These are phyloP conservation scores for Phytophthora rubi DNA, from an alignment of 352 stramenopile species.

Conservation along the genomic window DNA sequence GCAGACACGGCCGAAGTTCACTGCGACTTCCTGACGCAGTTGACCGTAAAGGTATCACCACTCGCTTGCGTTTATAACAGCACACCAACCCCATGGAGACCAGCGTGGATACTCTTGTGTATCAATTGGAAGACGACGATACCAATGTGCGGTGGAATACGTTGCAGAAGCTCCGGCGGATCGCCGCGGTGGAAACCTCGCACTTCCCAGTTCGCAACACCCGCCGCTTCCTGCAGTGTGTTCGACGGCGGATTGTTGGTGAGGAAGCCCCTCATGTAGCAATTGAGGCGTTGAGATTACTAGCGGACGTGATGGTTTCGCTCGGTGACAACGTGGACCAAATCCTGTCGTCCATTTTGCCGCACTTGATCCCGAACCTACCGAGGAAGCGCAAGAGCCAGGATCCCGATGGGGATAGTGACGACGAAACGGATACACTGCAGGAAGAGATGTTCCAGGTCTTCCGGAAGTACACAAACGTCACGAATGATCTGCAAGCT, in stretches of 20 bases:
- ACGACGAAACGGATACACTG: conserved; percentile 27
- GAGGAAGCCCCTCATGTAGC: conserved; percentile 48
- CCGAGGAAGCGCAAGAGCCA: conserved; percentile 23
- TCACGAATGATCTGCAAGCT: conserved; percentile 66
- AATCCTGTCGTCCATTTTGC: conserved; percentile 71
- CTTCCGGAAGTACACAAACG: conserved; percentile 66
- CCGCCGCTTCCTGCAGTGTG: conserved; percentile 73
- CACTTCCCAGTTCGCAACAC: conserved; percentile 79
- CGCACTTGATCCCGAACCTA: conserved; percentile 64
- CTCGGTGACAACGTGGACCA: conserved; percentile 71
- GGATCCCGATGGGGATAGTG: conserved; percentile 20
- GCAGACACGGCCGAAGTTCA: conserved; percentile 22
- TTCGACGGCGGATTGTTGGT: conserved; percentile 59
- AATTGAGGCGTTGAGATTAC: conserved; percentile 58
- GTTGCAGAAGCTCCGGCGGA: conserved; percentile 68
- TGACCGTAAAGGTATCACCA: conserved; percentile 5
- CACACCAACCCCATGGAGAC: conserved; percentile 39
- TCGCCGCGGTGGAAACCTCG: conserved; percentile 64
- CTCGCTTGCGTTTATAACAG: conserved; percentile 7
- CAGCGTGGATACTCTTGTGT: conserved; percentile 77
- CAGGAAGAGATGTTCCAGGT: conserved; percentile 68
- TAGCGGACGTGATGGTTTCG: conserved; percentile 74
- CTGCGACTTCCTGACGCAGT: conserved; percentile 19
- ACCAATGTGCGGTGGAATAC: conserved; percentile 54
- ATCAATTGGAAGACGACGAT: conserved; percentile 83